Conservation (phyloP, 345 rosid species). For the Physaria fendleri region DNA sequence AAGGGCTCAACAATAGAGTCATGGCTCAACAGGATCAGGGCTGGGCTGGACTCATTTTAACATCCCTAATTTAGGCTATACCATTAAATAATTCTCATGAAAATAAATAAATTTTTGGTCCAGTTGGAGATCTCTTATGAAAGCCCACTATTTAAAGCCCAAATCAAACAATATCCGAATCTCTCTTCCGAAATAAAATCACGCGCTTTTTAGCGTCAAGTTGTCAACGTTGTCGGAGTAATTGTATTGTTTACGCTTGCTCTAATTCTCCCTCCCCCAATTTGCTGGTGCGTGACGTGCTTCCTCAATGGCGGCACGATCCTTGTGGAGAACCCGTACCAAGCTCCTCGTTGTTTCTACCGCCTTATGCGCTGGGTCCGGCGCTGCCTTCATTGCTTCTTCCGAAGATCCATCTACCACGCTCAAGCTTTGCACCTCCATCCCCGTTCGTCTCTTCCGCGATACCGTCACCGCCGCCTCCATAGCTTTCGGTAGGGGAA, state of each 20-base stretch:
- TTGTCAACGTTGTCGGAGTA: conserved; percentile 7
- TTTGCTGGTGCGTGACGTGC: not conserved
- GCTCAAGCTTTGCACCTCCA: conserved; percentile 70
- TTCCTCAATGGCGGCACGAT: conserved; percentile 57
- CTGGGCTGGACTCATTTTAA: too few relatives aligned
- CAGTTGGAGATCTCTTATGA: too few relatives aligned
- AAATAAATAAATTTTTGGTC: too few relatives aligned
- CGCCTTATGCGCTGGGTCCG: conserved; percentile 59
- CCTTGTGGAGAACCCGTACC: conserved; percentile 52
- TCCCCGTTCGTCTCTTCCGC: conserved; percentile 68
- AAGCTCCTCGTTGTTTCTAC: conserved; percentile 52
- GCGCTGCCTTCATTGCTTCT: conserved; percentile 50
- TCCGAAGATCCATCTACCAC: conserved; percentile 68
- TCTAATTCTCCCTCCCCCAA: conserved; percentile 7
- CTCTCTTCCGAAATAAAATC: not conserved
- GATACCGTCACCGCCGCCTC: conserved; percentile 73
- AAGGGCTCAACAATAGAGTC: too few relatives aligned
- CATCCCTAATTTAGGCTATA: too few relatives aligned
- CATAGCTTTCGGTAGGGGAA: conserved; percentile 68
- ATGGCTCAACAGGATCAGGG: too few relatives aligned
- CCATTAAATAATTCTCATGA: too few relatives aligned
- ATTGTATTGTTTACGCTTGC: not conserved
- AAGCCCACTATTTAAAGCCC: not conserved
- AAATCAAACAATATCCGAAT: not conserved
- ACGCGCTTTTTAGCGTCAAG: conserved; percentile 1